Evolutionary conservation across 2,329 filamentous ascomycete genomes (phyloP).

Genomic region (Stagonosporopsis cucurbitacearum): DNA sequence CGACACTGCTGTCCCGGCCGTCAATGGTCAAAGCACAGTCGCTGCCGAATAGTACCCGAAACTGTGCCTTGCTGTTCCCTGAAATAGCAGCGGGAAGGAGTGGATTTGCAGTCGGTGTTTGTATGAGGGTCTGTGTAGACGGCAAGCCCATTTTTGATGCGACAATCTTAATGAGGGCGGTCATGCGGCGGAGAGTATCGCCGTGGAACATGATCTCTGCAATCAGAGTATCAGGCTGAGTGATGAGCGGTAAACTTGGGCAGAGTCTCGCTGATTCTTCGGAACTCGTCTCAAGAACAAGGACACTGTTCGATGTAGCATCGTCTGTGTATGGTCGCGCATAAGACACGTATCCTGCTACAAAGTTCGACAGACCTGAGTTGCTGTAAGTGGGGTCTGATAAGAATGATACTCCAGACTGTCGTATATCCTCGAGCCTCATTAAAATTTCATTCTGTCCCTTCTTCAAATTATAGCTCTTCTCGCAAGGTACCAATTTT

Average conservation of each 20-base stretch:
- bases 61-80: too few species aligned
- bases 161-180: slow-evolving; percentile 79
- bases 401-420: slow-evolving; percentile 76
- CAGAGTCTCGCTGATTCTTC: slow-evolving; percentile 52
- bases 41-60: not conserved
- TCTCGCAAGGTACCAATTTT: slow-evolving; percentile 76
- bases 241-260: slow-evolving; percentile 13
- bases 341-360: slow-evolving; percentile 72
- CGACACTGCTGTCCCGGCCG: not conserved
- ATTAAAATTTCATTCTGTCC: slow-evolving; percentile 77
- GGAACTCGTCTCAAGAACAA: slow-evolving; percentile 75
- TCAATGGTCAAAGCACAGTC: not conserved
- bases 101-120: not conserved
- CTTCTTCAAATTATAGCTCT: slow-evolving; percentile 75
- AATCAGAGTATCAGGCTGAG: slow-evolving; percentile 35
- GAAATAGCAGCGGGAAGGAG: not conserved
- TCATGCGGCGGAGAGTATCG: slow-evolving; percentile 71
- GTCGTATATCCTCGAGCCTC: slow-evolving; percentile 84
- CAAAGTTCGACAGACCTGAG: not conserved
- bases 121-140: slow-evolving; percentile 45
- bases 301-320: slow-evolving; percentile 63
- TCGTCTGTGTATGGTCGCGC: slow-evolving; percentile 86
- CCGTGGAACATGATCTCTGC: slow-evolving; percentile 73
- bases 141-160: slow-evolving; percentile 78
- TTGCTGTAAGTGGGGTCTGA: slow-evolving; percentile 51